A percentile compares a stretch with the other conserved stretches of the same genome.
These are phyloP conservation scores for Leccinellum albellum DNA, from an alignment of 768 basidiomycete genomes.

Conservation along the genomic window DNA sequence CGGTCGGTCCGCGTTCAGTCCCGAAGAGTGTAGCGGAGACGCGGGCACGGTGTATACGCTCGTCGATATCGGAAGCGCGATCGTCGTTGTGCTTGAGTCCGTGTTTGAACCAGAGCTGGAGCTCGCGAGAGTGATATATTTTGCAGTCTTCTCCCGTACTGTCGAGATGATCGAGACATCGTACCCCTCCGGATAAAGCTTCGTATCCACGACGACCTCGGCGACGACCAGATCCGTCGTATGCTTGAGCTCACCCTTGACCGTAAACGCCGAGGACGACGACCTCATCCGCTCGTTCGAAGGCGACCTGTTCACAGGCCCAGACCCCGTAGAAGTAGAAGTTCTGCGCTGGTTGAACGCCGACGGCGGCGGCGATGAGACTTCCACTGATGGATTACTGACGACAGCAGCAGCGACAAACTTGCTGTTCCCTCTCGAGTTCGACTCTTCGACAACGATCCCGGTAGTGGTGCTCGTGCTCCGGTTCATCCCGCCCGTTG, in stretches of 20 bases:
- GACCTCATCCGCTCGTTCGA: constrained; percentile 33
- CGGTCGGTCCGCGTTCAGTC: constrained; percentile 47
- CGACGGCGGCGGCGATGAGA: constrained; percentile 24
- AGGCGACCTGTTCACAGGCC: constrained; percentile 22
- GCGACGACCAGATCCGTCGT: constrained; percentile 70
- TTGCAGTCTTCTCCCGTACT: constrained; percentile 35
- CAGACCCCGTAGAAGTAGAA: constrained; percentile 25
- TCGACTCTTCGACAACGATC: constrained; percentile 32
- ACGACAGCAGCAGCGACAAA: not conserved
- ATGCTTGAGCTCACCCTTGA: constrained; percentile 57
- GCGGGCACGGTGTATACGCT: constrained; percentile 74
- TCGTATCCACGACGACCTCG: constrained; percentile 79
- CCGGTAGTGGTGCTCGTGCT: constrained; percentile 14
- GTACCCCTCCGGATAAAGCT: constrained; percentile 77
- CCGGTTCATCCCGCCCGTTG: constrained; percentile 6
- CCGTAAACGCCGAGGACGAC: constrained; percentile 47
- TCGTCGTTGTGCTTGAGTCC: not conserved
- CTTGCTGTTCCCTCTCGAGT: constrained; percentile 39
- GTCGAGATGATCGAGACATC: constrained; percentile 45
- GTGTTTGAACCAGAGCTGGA: not conserved
- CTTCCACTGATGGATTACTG: constrained; percentile 2
- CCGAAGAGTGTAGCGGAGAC: constrained; percentile 77
- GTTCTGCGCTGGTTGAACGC: constrained; percentile 13
- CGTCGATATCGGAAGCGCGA: constrained; percentile 50
- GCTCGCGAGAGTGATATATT: constrained; percentile 33